Percentiles rank a stretch among this genome's conserved stretches.
Conservation (phyloP, 176 grass and related monocot genomes). For the Thalia dealbata region DNA sequence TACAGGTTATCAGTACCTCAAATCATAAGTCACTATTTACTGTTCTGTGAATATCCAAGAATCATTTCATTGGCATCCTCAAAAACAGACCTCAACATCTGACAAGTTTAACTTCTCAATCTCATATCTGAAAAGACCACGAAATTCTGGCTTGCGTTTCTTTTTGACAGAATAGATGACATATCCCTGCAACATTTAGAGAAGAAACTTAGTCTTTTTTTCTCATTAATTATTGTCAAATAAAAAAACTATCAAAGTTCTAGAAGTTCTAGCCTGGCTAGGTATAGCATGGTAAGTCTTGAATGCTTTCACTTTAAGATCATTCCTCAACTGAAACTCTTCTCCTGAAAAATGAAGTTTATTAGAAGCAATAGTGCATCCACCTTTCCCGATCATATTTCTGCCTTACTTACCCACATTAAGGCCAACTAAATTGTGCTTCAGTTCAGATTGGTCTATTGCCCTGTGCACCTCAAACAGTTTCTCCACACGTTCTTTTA, state of each 20-base stretch:
- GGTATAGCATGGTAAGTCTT: constrained; percentile 80
- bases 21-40: too few relatives aligned
- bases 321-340: constrained; percentile 72
- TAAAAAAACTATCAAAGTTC: neutral
- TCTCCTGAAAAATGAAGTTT: constrained; percentile 30
- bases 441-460: constrained; percentile 91
- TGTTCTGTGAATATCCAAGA: neutral
- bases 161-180: constrained; percentile 73
- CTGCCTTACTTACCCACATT: constrained; percentile 30
- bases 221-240: neutral
- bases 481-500: constrained; percentile 51
- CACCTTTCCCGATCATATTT: neutral
- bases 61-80: constrained; percentile 6
- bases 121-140: constrained; percentile 55
- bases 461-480: constrained; percentile 81
- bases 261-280: constrained; percentile 53
- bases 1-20: constrained; percentile 4
- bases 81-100: constrained; percentile 73
- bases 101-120: constrained; percentile 72
- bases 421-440: constrained; percentile 60
- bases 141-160: constrained; percentile 73
- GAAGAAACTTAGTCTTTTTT: neutral
- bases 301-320: constrained; percentile 90
- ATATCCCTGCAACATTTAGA: constrained; percentile 53
- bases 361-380: constrained; percentile 4